phyloP scores from a whole-genome alignment of 2,329 filamentous ascomycete species.

The Aspergillus ochraceus region DNA sequence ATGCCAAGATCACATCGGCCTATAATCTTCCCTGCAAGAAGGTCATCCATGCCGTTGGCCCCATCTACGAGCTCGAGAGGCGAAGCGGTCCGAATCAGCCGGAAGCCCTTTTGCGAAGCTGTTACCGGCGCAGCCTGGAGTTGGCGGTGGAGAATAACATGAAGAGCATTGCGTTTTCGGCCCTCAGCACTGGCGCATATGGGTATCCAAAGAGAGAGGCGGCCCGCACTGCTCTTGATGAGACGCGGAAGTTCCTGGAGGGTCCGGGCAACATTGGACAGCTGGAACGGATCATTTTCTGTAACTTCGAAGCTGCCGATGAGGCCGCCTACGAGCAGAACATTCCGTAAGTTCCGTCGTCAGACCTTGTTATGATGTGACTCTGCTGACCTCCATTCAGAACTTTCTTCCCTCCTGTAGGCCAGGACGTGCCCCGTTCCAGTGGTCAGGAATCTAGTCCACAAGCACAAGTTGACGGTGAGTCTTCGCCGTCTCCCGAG shows the following conservation, averaged over 20 bases:
- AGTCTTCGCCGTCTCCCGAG: constrained; percentile 26
- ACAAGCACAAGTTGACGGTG: constrained; percentile 23
- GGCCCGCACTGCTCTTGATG: constrained; percentile 67
- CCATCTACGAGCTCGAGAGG: constrained; percentile 61
- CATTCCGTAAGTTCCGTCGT: constrained; percentile 67
- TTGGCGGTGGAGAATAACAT: constrained; percentile 68
- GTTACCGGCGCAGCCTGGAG: constrained; percentile 71
- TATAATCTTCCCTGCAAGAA: constrained; percentile 74
- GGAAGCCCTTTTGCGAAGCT: constrained; percentile 53
- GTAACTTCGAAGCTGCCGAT: constrained; percentile 79
- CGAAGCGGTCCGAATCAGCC: constrained; percentile 33
- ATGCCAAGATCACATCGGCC: constrained; percentile 78
- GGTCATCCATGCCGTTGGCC: constrained; percentile 89
- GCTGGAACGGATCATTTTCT: constrained; percentile 77
- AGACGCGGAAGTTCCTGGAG: constrained; percentile 58
- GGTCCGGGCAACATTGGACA: constrained; percentile 38
- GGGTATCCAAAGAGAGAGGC: constrained; percentile 78
- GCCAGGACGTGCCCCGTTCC: constrained; percentile 29
- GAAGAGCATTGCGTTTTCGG: constrained; percentile 76
- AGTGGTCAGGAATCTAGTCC: constrained; percentile 10
- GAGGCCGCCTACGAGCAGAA: constrained; percentile 67
- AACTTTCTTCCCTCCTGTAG: constrained; percentile 48
- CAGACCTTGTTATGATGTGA: not conserved
- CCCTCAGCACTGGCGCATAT: constrained; percentile 85
- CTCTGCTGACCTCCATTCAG: constrained; percentile 1